Evolutionary conservation across 768 basidiomycete species (phyloP).

Genomic region (Amanita inopinata): DNA sequence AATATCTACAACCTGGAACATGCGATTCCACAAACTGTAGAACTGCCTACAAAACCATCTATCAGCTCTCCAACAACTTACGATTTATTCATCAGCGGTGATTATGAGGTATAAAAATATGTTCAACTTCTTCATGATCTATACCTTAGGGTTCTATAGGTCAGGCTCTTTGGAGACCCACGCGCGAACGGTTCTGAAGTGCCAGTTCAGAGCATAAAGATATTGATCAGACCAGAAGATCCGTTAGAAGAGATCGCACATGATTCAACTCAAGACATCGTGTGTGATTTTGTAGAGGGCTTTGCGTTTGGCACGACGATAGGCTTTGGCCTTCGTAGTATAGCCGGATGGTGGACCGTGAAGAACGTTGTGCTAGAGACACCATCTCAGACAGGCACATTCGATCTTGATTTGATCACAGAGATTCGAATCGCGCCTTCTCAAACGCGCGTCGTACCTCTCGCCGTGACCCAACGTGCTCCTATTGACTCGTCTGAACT

Average conservation of each 20-base stretch:
- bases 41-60: conserved; percentile 39
- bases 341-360: conserved; percentile 48
- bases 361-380: conserved; percentile 12
- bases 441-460: conserved; percentile 53
- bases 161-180: conserved; percentile 79
- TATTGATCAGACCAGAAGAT: conserved; percentile 36
- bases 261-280: conserved; percentile 42
- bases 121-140: conserved; percentile 1
- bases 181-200: conserved; percentile 24
- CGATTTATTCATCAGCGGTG: conserved; percentile 65
- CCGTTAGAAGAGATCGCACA: conserved; percentile 23
- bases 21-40: conserved; percentile 37
- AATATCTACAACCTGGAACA: conserved; percentile 72
- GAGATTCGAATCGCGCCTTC: conserved; percentile 41
- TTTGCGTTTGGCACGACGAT: conserved; percentile 63
- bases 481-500: conserved; percentile 24
- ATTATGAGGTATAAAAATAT: conserved; percentile 53
- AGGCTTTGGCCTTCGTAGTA: conserved; percentile 52
- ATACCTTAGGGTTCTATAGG: conserved; percentile 29
- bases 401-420: not conserved
- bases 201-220: conserved; percentile 48
- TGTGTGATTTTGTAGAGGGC: conserved; percentile 66
- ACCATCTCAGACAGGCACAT: not conserved
- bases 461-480: conserved; percentile 33
- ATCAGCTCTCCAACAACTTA: conserved; percentile 38